A percentile compares a stretch with the other conserved stretches of the same genome.
Evolutionary conservation across 2,329 filamentous ascomycete genomes (phyloP).

Genomic region (Cadophora sp.): DNA sequence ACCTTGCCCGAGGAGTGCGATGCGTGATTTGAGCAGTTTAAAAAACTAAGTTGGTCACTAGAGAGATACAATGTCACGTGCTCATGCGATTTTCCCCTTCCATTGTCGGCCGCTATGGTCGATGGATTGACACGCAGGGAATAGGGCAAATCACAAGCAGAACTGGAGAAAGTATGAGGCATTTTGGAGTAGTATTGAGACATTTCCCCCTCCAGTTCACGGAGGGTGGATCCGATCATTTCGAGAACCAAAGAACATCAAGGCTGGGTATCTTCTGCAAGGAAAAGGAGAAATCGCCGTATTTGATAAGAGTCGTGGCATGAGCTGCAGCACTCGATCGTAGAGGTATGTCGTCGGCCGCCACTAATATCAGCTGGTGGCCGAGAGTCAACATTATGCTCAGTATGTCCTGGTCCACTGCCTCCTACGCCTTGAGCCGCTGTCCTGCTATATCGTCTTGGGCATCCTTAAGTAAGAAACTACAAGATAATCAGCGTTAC

Average conservation of each 20-base stretch:
- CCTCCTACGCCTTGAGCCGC: slow-evolving; percentile 69
- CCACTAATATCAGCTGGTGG: not conserved
- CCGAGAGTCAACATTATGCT: slow-evolving; percentile 16
- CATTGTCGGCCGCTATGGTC: too few relatives aligned
- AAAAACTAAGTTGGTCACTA: not conserved
- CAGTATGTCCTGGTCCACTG: not conserved
- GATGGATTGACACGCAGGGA: not conserved
- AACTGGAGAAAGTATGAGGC: not conserved
- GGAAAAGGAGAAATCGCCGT: not conserved
- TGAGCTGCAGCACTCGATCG: not conserved
- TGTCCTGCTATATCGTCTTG: slow-evolving; percentile 79
- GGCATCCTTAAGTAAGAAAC: slow-evolving; percentile 86
- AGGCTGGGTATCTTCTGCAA: slow-evolving; percentile 6
- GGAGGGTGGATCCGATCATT: not conserved
- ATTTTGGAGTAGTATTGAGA: not conserved
- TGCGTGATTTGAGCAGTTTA: not conserved
- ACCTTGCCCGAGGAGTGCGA: not conserved
- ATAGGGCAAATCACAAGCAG: not conserved
- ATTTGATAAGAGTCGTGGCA: not conserved
- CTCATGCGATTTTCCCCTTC: too few relatives aligned
- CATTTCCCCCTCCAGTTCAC: not conserved
- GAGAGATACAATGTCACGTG: not conserved
- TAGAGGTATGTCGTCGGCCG: not conserved
- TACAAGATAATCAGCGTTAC: slow-evolving; percentile 47
- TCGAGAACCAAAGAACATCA: not conserved